Conservation (phyloP, 148 eudicot species). For the Fallopia convolvulus region DNA sequence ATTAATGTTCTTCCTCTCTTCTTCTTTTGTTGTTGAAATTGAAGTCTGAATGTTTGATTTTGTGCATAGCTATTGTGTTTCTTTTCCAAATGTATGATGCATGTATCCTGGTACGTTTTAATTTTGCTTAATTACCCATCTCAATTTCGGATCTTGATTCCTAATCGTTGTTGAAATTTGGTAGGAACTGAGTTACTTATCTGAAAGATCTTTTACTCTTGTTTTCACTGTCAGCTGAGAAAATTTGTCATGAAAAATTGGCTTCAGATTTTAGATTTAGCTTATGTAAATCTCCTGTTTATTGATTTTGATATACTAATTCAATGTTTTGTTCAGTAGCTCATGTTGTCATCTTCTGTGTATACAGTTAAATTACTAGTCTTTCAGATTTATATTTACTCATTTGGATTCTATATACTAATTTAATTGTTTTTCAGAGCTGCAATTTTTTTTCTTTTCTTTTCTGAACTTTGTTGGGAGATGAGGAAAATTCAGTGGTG, state of each 20-base stretch:
- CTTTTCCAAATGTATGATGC: neutral
- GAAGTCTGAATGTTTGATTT: neutral
- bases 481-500: no score
- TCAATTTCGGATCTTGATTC: no score
- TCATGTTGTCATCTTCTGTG: neutral
- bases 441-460: no score
- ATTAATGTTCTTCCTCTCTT: neutral
- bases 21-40: neutral
- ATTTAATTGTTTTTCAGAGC: no score
- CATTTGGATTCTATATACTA: no score
- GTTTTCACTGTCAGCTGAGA: no score
- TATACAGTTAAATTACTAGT: neutral
- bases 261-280: no score
- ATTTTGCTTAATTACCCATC: neutral
- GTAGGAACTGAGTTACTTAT: neutral
- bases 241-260: no score
- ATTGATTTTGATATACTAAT: no score
- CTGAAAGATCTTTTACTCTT: neutral
- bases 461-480: no score
- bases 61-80: neutral
- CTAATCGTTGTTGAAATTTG: neutral
- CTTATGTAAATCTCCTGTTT: no score
- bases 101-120: neutral
- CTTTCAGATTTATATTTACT: neutral
- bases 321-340: neutral